Evolutionary conservation across 129 eudicot genomes (phyloP), one percentile per base, ranked within the genome.

Genomic region (Artemisia argyi): DNA sequence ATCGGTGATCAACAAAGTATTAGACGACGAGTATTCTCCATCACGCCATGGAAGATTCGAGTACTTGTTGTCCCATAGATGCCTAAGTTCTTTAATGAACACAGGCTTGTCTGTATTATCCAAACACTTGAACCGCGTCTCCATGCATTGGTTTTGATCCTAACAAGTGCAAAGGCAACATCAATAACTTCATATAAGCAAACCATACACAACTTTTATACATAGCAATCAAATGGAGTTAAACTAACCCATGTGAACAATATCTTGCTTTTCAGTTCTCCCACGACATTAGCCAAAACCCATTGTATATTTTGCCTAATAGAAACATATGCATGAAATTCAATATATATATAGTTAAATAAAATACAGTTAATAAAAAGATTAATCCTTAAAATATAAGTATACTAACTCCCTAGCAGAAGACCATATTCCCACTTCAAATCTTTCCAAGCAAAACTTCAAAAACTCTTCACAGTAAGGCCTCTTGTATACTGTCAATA

Each of bases 371-470:
- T 3, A 53, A 63, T 59, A 12, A 9, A 52, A 35, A 66, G 49
- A 16, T 16, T 8, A 39, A 7, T 39, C 2, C 46, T 10, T 56
- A 56, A 17, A 19, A 56, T 18, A 8, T 22, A 47, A 19, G 17
- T 18, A 49, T 60, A 78, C 87, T 79, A 44, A 84, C 88, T 85
- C 87, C 76, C 8, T 75, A 1, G 89, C 89, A 49, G 89, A 72
- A 42, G 89, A 84, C 92, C 92, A 86, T 5, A 89, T 3, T 22
- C 84, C 92, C 46, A 89, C 89, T 67, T 84, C 79, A 75, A 86
- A 89, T 80, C 92, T 77, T 30, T 89, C 86, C 47, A 89, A 77
- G 76, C 92, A 86, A 46, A 86, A 89, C 83, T 73, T 78, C 68
- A 89, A 16, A 65, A 89, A 89, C 48, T 65, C 83, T 22, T 86